Conservation (phyloP, 352 stramenopile species). For the Phytophthora capsici region DNA sequence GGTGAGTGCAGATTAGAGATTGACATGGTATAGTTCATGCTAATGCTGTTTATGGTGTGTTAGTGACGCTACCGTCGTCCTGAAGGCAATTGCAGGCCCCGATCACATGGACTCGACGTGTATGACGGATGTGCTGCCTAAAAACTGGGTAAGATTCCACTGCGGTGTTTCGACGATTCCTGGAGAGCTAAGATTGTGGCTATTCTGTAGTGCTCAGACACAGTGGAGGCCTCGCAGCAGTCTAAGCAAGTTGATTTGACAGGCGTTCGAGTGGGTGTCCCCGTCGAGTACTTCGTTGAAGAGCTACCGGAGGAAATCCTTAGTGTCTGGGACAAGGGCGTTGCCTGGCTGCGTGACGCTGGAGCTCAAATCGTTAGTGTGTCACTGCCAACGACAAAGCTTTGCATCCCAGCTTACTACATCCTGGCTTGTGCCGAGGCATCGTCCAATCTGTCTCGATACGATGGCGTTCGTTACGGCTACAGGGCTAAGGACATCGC, state of each 20-base stretch:
- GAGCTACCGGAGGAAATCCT: conserved; percentile 90
- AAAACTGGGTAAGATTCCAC: conserved; percentile 60
- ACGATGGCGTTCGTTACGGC: conserved; percentile 96
- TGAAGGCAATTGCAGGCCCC: conserved; percentile 81
- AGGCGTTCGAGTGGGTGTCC: conserved; percentile 92
- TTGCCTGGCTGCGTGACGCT: conserved; percentile 71
- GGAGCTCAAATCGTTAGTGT: conserved; percentile 80
- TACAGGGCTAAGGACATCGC: conserved; percentile 67
- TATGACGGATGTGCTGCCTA: conserved; percentile 48
- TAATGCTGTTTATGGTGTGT: conserved; percentile 4
- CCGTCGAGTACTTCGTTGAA: conserved; percentile 94
- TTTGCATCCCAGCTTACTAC: conserved; percentile 97
- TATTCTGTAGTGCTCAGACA: conserved; percentile 42
- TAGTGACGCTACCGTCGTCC: conserved; percentile 80
- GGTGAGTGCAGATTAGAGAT: conserved; percentile 37
- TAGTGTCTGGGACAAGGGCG: conserved; percentile 81
- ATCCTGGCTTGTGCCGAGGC: conserved; percentile 98
- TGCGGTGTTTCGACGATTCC: neutral
- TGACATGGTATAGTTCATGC: neutral
- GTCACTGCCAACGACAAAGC: conserved; percentile 80
- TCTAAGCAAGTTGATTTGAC: conserved; percentile 52
- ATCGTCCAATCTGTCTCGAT: conserved; percentile 97
- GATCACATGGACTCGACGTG: conserved; percentile 89
- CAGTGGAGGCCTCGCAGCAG: conserved; percentile 32
- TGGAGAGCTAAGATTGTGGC: neutral